These are phyloP conservation scores for Boechera divaricarpa DNA, from an alignment of 345 rosid species.

Conservation along the genomic window DNA sequence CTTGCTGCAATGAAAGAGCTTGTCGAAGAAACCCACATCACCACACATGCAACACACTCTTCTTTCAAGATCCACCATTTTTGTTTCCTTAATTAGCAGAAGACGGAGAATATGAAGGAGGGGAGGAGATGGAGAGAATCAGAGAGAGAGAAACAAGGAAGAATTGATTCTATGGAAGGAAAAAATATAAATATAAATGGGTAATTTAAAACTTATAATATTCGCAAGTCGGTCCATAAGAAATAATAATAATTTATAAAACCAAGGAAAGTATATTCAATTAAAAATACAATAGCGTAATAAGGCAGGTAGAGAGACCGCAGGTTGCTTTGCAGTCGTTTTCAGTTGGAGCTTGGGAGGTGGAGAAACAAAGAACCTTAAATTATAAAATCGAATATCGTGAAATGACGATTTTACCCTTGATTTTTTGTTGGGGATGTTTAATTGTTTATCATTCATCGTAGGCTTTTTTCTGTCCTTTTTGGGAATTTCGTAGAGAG, in stretches of 20 bases:
- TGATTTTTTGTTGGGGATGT: background rate
- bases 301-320: constrained; percentile 72
- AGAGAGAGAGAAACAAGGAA: constrained; percentile 26
- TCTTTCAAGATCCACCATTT: constrained; percentile 81
- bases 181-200: constrained; percentile 28
- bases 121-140: constrained; percentile 8
- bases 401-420: constrained; percentile 54
- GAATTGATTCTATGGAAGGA: constrained; percentile 40
- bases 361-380: constrained; percentile 65
- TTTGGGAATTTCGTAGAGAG: constrained; percentile 27
- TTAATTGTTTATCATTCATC: background rate
- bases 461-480: constrained; percentile 34
- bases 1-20: constrained; percentile 93
- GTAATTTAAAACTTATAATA: constrained; percentile 22
- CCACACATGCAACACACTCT: constrained; percentile 97
- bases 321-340: constrained; percentile 92
- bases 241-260: constrained; percentile 26
- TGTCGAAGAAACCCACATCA: constrained; percentile 94
- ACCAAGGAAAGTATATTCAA: constrained; percentile 18
- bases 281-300: constrained; percentile 38
- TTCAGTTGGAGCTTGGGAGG: constrained; percentile 58
- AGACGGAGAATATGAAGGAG: constrained; percentile 38
- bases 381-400: constrained; percentile 33
- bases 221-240: constrained; percentile 45
- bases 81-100: constrained; percentile 18